phyloP scores from a whole-genome alignment of 2,329 filamentous ascomycete genomes.

The Aspergillus chevalieri region DNA sequence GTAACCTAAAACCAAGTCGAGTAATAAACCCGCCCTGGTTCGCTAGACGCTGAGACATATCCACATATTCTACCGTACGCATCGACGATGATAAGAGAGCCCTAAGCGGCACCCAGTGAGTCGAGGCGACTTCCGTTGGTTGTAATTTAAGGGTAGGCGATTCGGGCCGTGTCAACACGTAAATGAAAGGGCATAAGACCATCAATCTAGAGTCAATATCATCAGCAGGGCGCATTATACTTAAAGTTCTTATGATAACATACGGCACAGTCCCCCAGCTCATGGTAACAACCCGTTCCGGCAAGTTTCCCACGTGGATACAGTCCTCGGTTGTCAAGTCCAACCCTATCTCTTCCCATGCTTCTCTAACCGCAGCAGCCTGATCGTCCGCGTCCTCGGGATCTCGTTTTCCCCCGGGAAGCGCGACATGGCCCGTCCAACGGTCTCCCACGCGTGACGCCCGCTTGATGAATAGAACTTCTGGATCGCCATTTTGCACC shows the following conservation, averaged over 20 bases:
- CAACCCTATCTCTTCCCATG: conserved; percentile 61
- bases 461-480: conserved; percentile 66
- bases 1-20: conserved; percentile 49
- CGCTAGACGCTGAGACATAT: conserved; percentile 57
- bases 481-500: conserved; percentile 60
- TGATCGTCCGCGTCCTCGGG: conserved; percentile 58
- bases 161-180: conserved; percentile 53
- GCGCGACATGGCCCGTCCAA: conserved; percentile 64
- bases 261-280: conserved; percentile 61
- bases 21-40: conserved; percentile 50
- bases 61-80: conserved; percentile 58
- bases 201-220: conserved; percentile 46
- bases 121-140: conserved; percentile 61
- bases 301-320: conserved; percentile 55
- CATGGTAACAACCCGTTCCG: conserved; percentile 60
- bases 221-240: conserved; percentile 9
- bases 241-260: background rate
- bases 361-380: conserved; percentile 58
- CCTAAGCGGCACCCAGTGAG: conserved; percentile 62
- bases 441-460: conserved; percentile 59
- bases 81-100: conserved; percentile 55
- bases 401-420: conserved; percentile 63
- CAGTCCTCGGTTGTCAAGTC: conserved; percentile 48
- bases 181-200: conserved; percentile 65
- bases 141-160: conserved; percentile 57